phyloP scores from a whole-genome alignment of 495 filamentous ascomycete genomes.

The Aspergillus biplanus region DNA sequence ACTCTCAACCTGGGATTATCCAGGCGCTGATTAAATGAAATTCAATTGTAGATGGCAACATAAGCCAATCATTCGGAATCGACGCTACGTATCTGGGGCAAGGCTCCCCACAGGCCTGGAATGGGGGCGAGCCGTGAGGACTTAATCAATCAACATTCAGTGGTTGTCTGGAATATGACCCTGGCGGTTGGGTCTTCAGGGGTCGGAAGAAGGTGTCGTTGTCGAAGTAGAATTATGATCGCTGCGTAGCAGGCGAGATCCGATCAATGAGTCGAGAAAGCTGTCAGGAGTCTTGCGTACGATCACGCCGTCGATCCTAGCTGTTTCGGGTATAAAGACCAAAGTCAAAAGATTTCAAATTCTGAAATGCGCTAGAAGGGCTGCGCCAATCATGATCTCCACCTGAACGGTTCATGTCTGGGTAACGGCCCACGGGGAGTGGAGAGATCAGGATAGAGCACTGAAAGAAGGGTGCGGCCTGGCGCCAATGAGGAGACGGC shows the following conservation, averaged over 20 bases:
- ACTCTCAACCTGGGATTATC: not conserved
- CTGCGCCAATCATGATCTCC: conserved; percentile 31
- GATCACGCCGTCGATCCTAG: conserved; percentile 26
- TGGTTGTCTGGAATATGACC: not conserved
- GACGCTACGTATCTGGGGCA: not conserved
- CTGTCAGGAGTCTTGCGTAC: conserved; percentile 16
- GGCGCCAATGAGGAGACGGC: not conserved
- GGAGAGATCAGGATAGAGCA: conserved; percentile 20
- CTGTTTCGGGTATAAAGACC: conserved; percentile 20
- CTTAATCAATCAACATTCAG: not conserved
- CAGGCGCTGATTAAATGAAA: not conserved
- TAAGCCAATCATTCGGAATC: not conserved
- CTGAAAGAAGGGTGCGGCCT: conserved; percentile 10
- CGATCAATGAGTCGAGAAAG: not conserved
- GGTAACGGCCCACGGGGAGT: conserved; percentile 29
- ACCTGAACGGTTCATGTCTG: conserved; percentile 28
- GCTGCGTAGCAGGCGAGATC: conserved; percentile 6
- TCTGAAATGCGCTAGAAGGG: conserved; percentile 19
- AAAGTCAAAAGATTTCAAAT: conserved; percentile 33
- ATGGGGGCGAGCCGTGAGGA: not conserved
- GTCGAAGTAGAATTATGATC: not conserved
- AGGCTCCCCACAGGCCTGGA: not conserved
- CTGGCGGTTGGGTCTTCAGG: not conserved
- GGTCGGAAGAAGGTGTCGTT: not conserved
- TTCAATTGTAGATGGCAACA: not conserved